Base-by-base conservation (phyloP, 179 eudicot genomes). In the Heliamphora pulchella region DNA sequence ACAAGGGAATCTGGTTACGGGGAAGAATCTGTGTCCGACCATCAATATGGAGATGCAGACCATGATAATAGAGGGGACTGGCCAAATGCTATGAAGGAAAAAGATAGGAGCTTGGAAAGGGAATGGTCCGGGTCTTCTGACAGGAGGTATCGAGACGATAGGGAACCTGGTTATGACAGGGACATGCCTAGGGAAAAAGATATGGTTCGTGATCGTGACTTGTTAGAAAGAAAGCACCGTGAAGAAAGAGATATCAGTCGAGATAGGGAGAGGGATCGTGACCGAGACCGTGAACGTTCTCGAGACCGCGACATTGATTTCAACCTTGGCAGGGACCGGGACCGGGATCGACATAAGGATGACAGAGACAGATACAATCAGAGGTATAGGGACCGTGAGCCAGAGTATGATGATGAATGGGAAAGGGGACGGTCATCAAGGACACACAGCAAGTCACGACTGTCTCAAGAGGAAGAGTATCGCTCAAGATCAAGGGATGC, bases 21-120 rank as follows among this genome's bases (percentile, higher is more conserved):
- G 11, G 98, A 89, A 80, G 98, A 94, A 80, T 94, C 90, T 82
- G 90, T 82, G n/a, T 91, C 93, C 82, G 98, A 94, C n/a, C 91
- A 90, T 83, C 91, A 88, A 81, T 92, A 89, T 87, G 93, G 90
- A 20, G 98, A 94, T 74, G 91, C 79, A 50, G 85, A 88, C 65
- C 93, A 87, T 78, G 97, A 94, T 31, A 31, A 31, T 50, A 87
- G 91, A 81, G 89, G 86, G 75, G 86, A 80, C 15, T 87, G 97
- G 90, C 87, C 86, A 39, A 89, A 86, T 88, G 78, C 90, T 13
- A 71, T 18, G 59, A 90, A 91, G 75, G 97, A 94, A 22, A 94
- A 94, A 85, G 97, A 92, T 0, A 87, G 88, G 80, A 89, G 81
- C 20, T 81, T 93, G 41, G 97, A 93, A 55, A 86, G 92, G 71